Evolutionary conservation across 768 basidiomycete genomes (phyloP).

Genomic region (Lentinus tigrinus): DNA sequence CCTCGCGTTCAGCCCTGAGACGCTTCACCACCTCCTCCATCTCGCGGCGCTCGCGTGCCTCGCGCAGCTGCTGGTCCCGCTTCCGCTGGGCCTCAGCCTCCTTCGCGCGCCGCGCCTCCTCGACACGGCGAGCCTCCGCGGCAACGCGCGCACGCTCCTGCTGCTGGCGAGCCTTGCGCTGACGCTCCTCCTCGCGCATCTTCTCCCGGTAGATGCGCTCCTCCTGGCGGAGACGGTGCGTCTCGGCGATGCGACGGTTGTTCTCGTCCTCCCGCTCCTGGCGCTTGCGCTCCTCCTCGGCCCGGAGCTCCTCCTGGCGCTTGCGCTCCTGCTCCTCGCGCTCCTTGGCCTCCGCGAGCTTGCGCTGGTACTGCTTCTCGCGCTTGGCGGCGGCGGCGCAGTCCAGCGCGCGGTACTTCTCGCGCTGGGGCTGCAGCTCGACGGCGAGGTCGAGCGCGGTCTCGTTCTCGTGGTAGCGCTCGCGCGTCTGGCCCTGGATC

Average conservation of each 20-base stretch:
- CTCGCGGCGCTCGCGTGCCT: background rate
- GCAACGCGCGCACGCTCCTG: background rate
- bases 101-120: background rate
- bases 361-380: background rate
- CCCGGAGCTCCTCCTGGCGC: background rate
- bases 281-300: background rate
- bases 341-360: background rate
- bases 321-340: background rate
- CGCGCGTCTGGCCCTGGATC: constrained; percentile 1
- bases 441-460: constrained; percentile 1
- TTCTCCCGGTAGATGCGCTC: background rate
- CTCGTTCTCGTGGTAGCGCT: constrained; percentile 8
- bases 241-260: background rate
- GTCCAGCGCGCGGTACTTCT: background rate
- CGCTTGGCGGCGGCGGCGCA: background rate
- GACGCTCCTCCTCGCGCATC: background rate
- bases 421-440: background rate
- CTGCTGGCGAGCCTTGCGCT: background rate
- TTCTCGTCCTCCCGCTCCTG: constrained; percentile 1
- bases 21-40: background rate
- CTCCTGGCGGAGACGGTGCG: background rate
- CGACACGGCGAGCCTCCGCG: too few species aligned
- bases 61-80: background rate
- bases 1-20: background rate
- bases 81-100: background rate